phyloP scores from a whole-genome alignment of 2,329 filamentous ascomycete genomes.

The Xylariaceae sp. region DNA sequence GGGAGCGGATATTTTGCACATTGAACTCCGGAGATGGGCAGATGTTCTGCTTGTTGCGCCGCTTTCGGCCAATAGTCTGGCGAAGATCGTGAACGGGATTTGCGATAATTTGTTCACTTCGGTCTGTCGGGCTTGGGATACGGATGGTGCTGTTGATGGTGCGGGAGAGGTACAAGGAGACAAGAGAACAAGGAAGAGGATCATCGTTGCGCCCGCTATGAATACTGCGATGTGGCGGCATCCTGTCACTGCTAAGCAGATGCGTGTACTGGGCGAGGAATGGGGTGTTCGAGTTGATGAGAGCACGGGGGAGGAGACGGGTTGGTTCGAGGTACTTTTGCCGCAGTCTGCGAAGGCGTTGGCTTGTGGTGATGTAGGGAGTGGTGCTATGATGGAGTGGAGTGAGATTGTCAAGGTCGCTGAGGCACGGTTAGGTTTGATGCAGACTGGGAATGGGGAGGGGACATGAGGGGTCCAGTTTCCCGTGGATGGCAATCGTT shows the following conservation, averaged over 20 bases:
- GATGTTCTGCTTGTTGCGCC: constrained; percentile 77
- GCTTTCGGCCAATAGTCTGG: constrained; percentile 78
- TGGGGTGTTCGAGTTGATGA: constrained; percentile 55
- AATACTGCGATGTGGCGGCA: constrained; percentile 90
- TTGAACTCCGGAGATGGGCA: constrained; percentile 77
- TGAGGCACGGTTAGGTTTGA: constrained; percentile 45
- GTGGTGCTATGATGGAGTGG: constrained; percentile 82
- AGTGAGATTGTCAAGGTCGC: constrained; percentile 65
- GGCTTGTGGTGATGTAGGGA: constrained; percentile 80
- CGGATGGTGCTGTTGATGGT: constrained; percentile 54
- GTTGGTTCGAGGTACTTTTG: constrained; percentile 67
- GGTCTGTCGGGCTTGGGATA: constrained; percentile 86
- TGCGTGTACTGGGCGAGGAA: constrained; percentile 65
- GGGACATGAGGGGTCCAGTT: too few relatives aligned
- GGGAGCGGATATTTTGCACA: constrained; percentile 80
- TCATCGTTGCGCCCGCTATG: constrained; percentile 69
- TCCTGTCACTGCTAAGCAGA: constrained; percentile 71
- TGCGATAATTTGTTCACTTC: constrained; percentile 71
- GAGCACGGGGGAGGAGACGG: constrained; percentile 19
- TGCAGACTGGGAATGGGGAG: too few relatives aligned
- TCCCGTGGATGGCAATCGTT: too few relatives aligned
- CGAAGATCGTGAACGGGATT: constrained; percentile 76
- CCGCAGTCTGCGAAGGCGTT: constrained; percentile 74
- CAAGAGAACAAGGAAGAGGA: constrained; percentile 44
- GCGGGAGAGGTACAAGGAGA: constrained; percentile 1